Conservation (phyloP, 345 rosid genomes). For the Brassica nigra region DNA sequence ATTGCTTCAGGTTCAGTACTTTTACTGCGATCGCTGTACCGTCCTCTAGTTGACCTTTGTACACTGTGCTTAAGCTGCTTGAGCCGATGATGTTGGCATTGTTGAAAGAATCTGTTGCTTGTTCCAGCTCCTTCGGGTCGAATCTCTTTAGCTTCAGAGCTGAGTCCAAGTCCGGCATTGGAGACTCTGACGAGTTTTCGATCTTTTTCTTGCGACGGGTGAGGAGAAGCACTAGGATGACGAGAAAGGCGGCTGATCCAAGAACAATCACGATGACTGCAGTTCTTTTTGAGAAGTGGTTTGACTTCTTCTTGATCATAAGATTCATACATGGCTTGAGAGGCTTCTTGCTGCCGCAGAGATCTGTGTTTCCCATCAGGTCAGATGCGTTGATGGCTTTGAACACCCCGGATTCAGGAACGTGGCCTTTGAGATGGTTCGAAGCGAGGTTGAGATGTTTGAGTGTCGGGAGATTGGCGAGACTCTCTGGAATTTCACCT, state of each 20-base stretch:
- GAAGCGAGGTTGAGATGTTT: conserved; percentile 64
- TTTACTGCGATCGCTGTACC: conserved; percentile 70
- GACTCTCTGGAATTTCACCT: conserved; percentile 65
- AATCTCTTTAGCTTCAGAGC: conserved; percentile 62
- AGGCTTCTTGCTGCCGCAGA: conserved; percentile 60
- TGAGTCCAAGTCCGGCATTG: conserved; percentile 49
- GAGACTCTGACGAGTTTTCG: conserved; percentile 39
- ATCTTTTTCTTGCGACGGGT: conserved; percentile 26
- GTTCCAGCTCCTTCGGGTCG: conserved; percentile 54
- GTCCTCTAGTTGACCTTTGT: conserved; percentile 66
- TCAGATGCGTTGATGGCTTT: conserved; percentile 47
- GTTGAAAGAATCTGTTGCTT: conserved; percentile 63
- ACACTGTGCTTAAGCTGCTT: conserved; percentile 83
- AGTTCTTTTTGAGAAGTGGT: conserved; percentile 49
- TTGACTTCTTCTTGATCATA: conserved; percentile 40
- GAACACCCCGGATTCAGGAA: conserved; percentile 71
- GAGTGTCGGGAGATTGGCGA: conserved; percentile 56
- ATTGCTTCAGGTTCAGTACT: conserved; percentile 66
- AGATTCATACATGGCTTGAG: conserved; percentile 49
- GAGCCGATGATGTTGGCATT: conserved; percentile 59
- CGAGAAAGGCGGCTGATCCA: conserved; percentile 42
- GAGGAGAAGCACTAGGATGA: conserved; percentile 45
- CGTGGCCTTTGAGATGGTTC: conserved; percentile 74
- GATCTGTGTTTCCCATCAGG: conserved; percentile 64
- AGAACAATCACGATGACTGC: conserved; percentile 46